Base-by-base conservation (phyloP, 768 basidiomycete genomes). In the Phallus indusiatus region DNA sequence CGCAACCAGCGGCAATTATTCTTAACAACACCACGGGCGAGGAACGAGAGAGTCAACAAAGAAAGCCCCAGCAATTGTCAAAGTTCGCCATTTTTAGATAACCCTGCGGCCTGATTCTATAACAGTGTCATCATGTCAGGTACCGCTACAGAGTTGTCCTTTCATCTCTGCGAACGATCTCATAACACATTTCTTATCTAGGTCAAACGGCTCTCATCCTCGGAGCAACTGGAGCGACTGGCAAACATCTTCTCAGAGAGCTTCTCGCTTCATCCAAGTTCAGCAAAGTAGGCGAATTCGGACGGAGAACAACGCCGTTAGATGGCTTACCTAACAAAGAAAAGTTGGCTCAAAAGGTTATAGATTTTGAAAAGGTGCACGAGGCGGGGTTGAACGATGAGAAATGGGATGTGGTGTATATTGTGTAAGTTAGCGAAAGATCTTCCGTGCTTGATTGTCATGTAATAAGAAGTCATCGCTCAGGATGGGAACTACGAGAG, bases 351-450 rank as follows among this genome's bases (percentile, higher is more conserved):
- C 86, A 89, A 70, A 80, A 83, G 65, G 72, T 71, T 1, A 75
- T 88, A 55, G 80, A 88, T 67, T 88, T 86, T 64, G 87, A 90
- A 65, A 83, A 82, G 59, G 65, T 85, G 6, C 76, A 76, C 8
- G 75, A 75, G 49, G 73, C 77, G 1, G 77, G 75, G 5, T 63
- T 88, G 63, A 74, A 75, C 48, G 74, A 78, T 0, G 79, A 76
- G 9, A 80, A 78, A 48, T 89, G 85, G 83, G 87, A 90, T 69
- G 82, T 86, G 20, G 83, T 92, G 0, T 85, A 83, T 65, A 81
- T 92, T 61, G 77, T 86, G 74, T 84, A 60, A 50, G 80, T n/a
- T n/a, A n/a, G n/a, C n/a, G n/a, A n/a, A n/a, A n/a, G n/a, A n/a
- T n/a, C n/a, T n/a, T n/a, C n/a, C n/a, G n/a, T n/a, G 20, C 24